phyloP scores from a whole-genome alignment of 768 basidiomycete genomes.

The Tulasnella sp. region DNA sequence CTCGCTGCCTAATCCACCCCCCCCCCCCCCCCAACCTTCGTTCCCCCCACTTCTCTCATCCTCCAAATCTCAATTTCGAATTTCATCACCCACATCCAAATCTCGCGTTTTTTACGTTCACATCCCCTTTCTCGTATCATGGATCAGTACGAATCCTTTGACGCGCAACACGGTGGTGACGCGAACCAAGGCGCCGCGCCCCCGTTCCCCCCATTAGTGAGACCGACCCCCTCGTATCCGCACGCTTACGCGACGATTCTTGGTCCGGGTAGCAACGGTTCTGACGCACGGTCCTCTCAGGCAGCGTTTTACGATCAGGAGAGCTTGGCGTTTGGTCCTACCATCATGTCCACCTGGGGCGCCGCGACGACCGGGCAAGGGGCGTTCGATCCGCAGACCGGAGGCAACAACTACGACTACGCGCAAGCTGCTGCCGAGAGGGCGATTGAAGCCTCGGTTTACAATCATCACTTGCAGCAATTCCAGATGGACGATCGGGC shows the following conservation, averaged over 20 bases:
- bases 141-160: background rate
- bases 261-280: background rate
- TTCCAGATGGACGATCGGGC: background rate
- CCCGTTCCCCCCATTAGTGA: background rate
- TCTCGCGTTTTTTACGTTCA: background rate
- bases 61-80: background rate
- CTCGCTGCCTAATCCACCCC: background rate
- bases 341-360: background rate
- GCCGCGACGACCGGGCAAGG: background rate
- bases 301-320: background rate
- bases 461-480: background rate
- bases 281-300: background rate
- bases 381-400: background rate
- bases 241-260: background rate
- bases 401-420: background rate
- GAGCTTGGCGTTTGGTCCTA: background rate
- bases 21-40: background rate
- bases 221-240: constrained; percentile 11
- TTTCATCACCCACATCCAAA: background rate
- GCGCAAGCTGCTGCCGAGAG: background rate
- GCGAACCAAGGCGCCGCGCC: background rate
- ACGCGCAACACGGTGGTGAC: background rate
- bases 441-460: background rate
- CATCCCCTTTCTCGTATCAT: background rate
- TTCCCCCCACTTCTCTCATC: too few relatives aligned